phyloP scores from a whole-genome alignment of 2,329 filamentous ascomycete species.

The Camillea tinctor region DNA sequence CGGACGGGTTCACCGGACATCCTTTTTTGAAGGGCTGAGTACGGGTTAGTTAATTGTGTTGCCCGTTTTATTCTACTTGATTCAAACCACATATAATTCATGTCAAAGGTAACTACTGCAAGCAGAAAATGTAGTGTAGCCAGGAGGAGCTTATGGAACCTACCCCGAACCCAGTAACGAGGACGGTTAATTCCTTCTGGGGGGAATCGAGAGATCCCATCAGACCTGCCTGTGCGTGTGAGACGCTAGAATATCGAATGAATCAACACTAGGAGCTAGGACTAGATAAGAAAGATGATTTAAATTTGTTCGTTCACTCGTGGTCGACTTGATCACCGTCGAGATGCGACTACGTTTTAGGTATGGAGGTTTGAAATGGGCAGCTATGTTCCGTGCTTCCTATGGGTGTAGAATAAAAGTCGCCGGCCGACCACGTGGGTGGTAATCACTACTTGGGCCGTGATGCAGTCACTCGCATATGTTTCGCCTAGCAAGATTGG shows the following conservation, averaged over 20 bases:
- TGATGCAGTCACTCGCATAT: background rate
- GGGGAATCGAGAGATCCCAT: constrained; percentile 32
- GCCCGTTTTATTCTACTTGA: background rate
- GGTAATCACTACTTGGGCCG: background rate
- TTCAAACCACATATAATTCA: background rate
- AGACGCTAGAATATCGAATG: too few species aligned
- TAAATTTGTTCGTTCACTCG: too few species aligned
- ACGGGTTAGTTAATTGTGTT: constrained; percentile 15
- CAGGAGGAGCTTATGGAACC: constrained; percentile 27
- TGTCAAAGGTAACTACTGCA: constrained; percentile 1
- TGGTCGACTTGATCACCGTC: background rate
- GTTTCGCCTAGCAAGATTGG: background rate
- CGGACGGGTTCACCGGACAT: constrained; percentile 75
- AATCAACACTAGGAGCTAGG: background rate
- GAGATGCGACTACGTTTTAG: background rate
- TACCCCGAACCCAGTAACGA: constrained; percentile 63
- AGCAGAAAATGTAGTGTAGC: background rate
- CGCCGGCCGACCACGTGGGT: background rate
- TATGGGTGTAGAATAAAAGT: background rate
- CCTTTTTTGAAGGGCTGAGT: constrained; percentile 72
- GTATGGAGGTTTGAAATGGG: background rate
- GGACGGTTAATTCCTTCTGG: constrained; percentile 53
- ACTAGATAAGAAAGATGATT: background rate
- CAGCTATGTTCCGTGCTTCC: background rate
- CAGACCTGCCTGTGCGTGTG: background rate